Evolutionary conservation across 2,329 filamentous ascomycete species (phyloP).

Genomic region (Stagonosporopsis cucurbitacearum): DNA sequence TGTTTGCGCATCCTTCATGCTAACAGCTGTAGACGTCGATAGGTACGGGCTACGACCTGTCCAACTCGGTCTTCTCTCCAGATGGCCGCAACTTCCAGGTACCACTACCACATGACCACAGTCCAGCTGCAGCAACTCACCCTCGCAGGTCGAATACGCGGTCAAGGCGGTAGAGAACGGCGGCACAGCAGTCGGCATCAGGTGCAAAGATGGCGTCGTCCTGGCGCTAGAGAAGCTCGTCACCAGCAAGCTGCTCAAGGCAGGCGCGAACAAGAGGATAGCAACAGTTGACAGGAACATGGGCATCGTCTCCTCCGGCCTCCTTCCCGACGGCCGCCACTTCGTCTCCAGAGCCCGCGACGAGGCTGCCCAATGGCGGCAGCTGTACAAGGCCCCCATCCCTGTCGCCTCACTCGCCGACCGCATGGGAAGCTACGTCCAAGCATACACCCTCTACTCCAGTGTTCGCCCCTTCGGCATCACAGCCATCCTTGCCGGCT

Average conservation of each 20-base stretch:
- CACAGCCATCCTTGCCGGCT: conserved; percentile 90
- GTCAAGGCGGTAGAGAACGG: conserved; percentile 98
- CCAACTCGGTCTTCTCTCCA: conserved; percentile 99
- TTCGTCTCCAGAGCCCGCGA: conserved; percentile 94
- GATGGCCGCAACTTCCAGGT: conserved; percentile 99
- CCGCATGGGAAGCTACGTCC: conserved; percentile 93
- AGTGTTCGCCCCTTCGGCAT: conserved; percentile 97
- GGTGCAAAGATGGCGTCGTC: conserved; percentile 96
- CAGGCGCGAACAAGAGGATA: conserved; percentile 96
- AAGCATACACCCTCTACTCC: conserved; percentile 97
- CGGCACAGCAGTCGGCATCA: conserved; percentile 93
- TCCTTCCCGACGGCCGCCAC: conserved; percentile 93
- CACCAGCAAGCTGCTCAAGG: conserved; percentile 92
- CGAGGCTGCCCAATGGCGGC: conserved; percentile 89
- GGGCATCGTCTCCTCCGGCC: conserved; percentile 90
- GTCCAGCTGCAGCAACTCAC: conserved; percentile 17
- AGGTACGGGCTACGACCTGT: conserved; percentile 98
- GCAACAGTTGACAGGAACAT: conserved; percentile 92
- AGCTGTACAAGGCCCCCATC: conserved; percentile 93
- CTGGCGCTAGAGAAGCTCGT: conserved; percentile 97
- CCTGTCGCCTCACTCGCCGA: conserved; percentile 85
- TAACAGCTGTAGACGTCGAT: conserved; percentile 81
- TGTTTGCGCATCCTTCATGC: conserved; percentile 18
- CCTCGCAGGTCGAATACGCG: conserved; percentile 80
- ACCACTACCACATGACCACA: conserved; percentile 4